Evolutionary conservation across 1,284 basidiomycete species (phyloP), one percentile per base, ranked within the genome.

Genomic region (Rhodofomes roseus): DNA sequence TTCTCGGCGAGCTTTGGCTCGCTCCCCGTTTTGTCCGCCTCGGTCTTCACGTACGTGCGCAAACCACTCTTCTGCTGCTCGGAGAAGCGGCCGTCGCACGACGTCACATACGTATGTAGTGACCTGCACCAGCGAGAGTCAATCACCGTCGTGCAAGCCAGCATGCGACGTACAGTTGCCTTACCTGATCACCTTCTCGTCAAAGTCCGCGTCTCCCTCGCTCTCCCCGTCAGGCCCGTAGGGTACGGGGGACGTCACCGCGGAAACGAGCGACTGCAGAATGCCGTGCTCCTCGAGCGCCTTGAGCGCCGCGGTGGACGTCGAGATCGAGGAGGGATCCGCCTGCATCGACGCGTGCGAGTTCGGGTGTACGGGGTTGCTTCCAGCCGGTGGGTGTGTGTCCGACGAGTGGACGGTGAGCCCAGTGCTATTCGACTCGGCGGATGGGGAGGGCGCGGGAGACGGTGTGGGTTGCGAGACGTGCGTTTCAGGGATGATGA

Each of bases 161-260:
- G n/a, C n/a, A 56, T 1, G 44, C n/a, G 27, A 44, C 51, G 55
- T 36, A 2, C 36, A 71, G n/a, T 73, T 70, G 14, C 82, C 73
- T 54, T 74, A 87, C 78, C 85, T 80, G 18, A 91, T 69, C 0
- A 88, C 78, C 71, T 95, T 95, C 74, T 96, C 94, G 69, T 90
- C 86, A 61, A 90, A 92, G 67, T 96, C 92, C 4, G 76, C 68
- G 72, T 97, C 95, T 7, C 77, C 77, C 23, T 84, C 84, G 34
- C 75, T 72, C 65, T 92, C 89, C 6, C 90, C 93, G 63, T 92
- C 86, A 2, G 78, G 77, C 0, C 89, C 90, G 55, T 83, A 79
- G 2, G 89, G 88, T 39, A 85, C 65, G 56, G 89, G 81, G 29
- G 76, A 69, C 7, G 78, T 77, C 9, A 90, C 69, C 4, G 76